These are phyloP conservation scores for Inonotus obliquus DNA, from an alignment of 1,284 basidiomycete genomes.

Conservation along the genomic window DNA sequence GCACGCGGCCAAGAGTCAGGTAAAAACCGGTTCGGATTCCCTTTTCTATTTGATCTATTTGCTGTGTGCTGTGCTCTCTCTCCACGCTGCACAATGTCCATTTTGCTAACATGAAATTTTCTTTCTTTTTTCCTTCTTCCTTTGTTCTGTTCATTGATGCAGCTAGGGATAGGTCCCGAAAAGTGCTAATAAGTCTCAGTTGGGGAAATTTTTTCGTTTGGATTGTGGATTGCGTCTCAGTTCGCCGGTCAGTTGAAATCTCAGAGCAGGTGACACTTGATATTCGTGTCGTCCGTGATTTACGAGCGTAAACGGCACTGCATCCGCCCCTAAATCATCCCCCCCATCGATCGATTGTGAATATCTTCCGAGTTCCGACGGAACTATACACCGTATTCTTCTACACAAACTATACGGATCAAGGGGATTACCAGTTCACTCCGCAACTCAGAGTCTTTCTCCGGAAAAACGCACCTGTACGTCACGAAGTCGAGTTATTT, in stretches of 20 bases:
- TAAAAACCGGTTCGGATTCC: neutral
- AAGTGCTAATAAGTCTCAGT: neutral
- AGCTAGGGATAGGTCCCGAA: neutral
- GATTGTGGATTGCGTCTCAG: neutral
- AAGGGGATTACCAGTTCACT: too few species aligned
- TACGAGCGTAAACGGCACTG: neutral
- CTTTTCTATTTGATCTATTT: neutral
- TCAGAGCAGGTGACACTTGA: neutral
- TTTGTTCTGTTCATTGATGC: neutral
- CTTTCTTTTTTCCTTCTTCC: neutral
- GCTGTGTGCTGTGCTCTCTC: neutral
- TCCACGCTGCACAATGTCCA: too few species aligned
- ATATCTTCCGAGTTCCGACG: neutral
- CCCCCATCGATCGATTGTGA: neutral
- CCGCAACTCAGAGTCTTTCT: too few species aligned
- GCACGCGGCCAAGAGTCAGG: neutral
- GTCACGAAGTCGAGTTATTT: neutral
- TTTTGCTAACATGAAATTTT: neutral
- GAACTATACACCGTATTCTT: neutral
- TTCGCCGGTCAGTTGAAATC: neutral
- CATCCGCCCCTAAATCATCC: neutral
- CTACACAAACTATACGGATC: neutral
- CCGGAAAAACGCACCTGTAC: neutral
- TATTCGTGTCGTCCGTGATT: neutral
- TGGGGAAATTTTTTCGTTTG: neutral